These are phyloP conservation scores for Lactifluus echinatus DNA, from an alignment of 768 basidiomycete genomes.

Conservation along the genomic window DNA sequence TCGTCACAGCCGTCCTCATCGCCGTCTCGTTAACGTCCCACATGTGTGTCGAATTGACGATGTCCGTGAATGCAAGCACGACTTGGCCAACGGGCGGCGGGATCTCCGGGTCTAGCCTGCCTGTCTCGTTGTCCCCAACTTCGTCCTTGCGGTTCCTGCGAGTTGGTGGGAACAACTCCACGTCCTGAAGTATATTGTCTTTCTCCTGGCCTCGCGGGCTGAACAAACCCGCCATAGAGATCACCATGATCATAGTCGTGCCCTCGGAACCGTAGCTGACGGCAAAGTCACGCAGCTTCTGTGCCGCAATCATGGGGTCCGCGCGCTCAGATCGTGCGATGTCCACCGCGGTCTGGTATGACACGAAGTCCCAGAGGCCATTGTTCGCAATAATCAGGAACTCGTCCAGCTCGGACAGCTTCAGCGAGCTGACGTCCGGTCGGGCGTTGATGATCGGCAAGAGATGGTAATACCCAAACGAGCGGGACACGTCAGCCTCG, in stretches of 20 bases:
- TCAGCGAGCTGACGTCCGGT: conserved; percentile 64
- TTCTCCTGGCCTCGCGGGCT: conserved; percentile 37
- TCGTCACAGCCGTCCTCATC: conserved; percentile 87
- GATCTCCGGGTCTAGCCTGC: conserved; percentile 68
- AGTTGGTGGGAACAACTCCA: conserved; percentile 26
- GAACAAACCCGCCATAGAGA: conserved; percentile 75
- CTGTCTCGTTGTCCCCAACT: conserved; percentile 47
- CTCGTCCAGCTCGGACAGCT: conserved; percentile 79
- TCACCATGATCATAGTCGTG: conserved; percentile 97
- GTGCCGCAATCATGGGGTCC: conserved; percentile 85
- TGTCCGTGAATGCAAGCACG: conserved; percentile 95
- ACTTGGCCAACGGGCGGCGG: conserved; percentile 79
- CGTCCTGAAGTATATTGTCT: conserved; percentile 39
- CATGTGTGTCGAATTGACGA: conserved; percentile 89
- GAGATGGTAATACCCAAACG: conserved; percentile 88
- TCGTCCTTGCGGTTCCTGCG: conserved; percentile 38
- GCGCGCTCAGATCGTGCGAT: conserved; percentile 70
- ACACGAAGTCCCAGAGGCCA: conserved; percentile 89
- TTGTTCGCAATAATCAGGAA: conserved; percentile 93
- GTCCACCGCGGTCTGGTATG: conserved; percentile 93
- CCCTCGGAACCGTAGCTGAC: conserved; percentile 94
- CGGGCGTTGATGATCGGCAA: conserved; percentile 86
- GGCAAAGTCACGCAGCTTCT: conserved; percentile 93
- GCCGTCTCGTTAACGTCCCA: conserved; percentile 90
- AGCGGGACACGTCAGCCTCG: conserved; percentile 83